Evolutionary conservation across 2,329 filamentous ascomycete genomes (phyloP).

Genomic region (Myriosclerotinia duriaeana): DNA sequence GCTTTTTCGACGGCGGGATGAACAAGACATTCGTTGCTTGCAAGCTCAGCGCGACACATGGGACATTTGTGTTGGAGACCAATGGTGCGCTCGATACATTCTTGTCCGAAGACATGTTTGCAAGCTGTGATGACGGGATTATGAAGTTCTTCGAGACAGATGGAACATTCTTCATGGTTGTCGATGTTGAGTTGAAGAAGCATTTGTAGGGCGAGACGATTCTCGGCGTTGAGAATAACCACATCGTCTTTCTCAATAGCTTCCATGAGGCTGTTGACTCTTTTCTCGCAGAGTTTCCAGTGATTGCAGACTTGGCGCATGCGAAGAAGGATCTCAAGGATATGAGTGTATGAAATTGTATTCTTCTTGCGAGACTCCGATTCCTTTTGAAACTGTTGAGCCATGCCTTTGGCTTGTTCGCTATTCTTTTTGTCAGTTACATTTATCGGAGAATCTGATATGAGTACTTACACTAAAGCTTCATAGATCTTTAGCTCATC

Average conservation of each 20-base stretch:
- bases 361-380: conserved; percentile 39
- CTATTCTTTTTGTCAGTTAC: conserved; percentile 44
- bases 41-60: conserved; percentile 72
- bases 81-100: conserved; percentile 74
- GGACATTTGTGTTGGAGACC: conserved; percentile 77
- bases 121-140: conserved; percentile 81
- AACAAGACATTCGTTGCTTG: conserved; percentile 61
- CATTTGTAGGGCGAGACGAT: conserved; percentile 68
- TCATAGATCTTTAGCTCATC: conserved; percentile 79
- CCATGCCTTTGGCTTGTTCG: conserved; percentile 70
- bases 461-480: conserved; percentile 58
- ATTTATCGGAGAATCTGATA: background rate
- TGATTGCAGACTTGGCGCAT: conserved; percentile 87
- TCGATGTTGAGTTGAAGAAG: conserved; percentile 76
- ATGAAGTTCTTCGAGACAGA: conserved; percentile 73
- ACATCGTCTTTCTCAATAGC: conserved; percentile 65
- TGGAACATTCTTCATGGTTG: conserved; percentile 76
- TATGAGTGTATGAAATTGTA: conserved; percentile 63
- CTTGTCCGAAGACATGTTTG: conserved; percentile 74
- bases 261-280: conserved; percentile 69
- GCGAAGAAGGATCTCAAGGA: conserved; percentile 79
- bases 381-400: conserved; percentile 55
- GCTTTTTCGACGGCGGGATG: conserved; percentile 60
- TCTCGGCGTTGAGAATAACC: conserved; percentile 70
- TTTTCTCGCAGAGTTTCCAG: conserved; percentile 76